Conservation (phyloP, 225 moss, liverwort and hornwort genomes). For the Marchantia polymorpha region DNA sequence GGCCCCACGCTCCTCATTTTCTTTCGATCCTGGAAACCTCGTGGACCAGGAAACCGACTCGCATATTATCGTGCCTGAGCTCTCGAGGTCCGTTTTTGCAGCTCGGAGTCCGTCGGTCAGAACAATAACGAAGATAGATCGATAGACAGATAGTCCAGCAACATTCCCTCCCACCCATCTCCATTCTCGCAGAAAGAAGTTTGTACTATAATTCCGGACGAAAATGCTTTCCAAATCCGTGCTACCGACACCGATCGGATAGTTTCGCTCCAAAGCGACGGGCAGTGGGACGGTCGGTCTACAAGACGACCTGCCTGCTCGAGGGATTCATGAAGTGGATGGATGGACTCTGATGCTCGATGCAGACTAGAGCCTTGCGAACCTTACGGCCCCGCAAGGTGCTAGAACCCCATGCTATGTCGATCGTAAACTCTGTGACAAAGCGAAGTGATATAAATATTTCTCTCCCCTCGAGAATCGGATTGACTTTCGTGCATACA, state of each 20-base stretch:
- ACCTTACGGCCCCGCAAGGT: too few relatives aligned
- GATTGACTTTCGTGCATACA: background rate
- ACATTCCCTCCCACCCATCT: constrained; percentile 21
- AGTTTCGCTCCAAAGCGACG: too few relatives aligned
- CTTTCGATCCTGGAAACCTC: background rate
- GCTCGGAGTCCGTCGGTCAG: constrained; percentile 26
- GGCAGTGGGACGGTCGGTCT: too few relatives aligned
- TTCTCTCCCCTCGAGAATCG: background rate
- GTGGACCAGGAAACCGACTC: background rate
- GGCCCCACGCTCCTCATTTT: background rate
- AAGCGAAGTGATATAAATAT: background rate
- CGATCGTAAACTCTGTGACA: background rate
- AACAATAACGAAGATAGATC: constrained; percentile 28
- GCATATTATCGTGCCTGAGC: background rate
- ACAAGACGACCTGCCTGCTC: too few relatives aligned
- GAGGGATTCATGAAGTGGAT: too few relatives aligned
- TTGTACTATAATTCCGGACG: too few relatives aligned
- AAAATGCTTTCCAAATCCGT: background rate
- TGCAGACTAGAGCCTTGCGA: too few relatives aligned
- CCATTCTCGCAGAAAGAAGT: too few relatives aligned
- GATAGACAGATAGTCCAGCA: too few relatives aligned
- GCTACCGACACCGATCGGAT: too few relatives aligned
- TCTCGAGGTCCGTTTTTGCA: background rate
- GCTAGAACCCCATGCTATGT: too few relatives aligned
- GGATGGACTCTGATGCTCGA: too few relatives aligned